These are phyloP conservation scores for Rubroshorea leprosula DNA, from an alignment of 345 rosid species.

Conservation along the genomic window DNA sequence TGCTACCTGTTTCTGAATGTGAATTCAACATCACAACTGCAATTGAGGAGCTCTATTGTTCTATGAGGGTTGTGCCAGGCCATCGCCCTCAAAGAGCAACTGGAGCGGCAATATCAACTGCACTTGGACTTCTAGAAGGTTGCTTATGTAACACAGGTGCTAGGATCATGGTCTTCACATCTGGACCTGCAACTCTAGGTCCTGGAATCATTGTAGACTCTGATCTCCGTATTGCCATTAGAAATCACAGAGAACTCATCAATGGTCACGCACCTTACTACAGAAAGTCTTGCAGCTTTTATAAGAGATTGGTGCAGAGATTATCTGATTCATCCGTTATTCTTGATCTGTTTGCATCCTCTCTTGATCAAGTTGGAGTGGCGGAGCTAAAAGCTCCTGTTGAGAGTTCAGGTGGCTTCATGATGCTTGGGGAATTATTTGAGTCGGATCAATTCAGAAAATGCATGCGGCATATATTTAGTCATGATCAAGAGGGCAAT, in stretches of 20 bases:
- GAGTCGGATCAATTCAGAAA: constrained; percentile 72
- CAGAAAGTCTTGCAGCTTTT: constrained; percentile 53
- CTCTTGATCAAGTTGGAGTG: constrained; percentile 92
- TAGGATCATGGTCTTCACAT: constrained; percentile 84
- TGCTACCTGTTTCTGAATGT: constrained; percentile 72
- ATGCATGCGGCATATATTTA: constrained; percentile 69
- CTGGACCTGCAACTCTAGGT: constrained; percentile 92
- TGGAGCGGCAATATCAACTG: constrained; percentile 74
- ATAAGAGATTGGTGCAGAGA: constrained; percentile 53
- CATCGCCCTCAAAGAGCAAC: constrained; percentile 86
- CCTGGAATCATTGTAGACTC: constrained; percentile 79
- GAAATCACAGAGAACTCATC: constrained; percentile 81
- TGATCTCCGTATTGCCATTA: constrained; percentile 49
- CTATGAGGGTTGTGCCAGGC: constrained; percentile 30
- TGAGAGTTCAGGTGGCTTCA: constrained; percentile 86
- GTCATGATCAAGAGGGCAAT: constrained; percentile 56
- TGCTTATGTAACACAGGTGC: constrained; percentile 59
- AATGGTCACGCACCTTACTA: constrained; percentile 56
- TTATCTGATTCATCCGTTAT: constrained; percentile 54
- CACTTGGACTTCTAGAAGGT: constrained; percentile 74
- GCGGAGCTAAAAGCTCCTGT: constrained; percentile 75
- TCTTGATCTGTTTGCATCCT: constrained; percentile 90
- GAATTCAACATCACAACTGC: constrained; percentile 73
- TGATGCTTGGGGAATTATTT: constrained; percentile 82
- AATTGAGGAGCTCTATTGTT: constrained; percentile 61